These are phyloP conservation scores for Skeletonema potamos DNA, from an alignment of 108 stramenopile genomes.

Conservation along the genomic window DNA sequence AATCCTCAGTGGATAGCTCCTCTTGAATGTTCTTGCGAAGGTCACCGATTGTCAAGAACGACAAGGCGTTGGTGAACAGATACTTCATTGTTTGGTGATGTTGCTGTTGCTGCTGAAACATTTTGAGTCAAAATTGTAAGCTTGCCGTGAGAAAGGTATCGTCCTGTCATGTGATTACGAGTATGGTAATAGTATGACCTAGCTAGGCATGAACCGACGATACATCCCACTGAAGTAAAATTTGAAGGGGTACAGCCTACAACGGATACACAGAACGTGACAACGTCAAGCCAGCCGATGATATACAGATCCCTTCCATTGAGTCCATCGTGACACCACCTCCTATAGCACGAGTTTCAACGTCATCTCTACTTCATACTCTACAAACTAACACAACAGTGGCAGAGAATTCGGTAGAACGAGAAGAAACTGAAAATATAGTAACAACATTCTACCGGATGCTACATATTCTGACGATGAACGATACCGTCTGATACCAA, in stretches of 20 bases:
- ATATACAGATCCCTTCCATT: not conserved
- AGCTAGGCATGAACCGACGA: too few relatives aligned
- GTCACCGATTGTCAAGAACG: not conserved
- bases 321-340: not conserved
- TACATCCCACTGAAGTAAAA: not conserved
- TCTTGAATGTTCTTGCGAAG: not conserved
- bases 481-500: not conserved
- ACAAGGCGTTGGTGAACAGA: not conserved
- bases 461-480: not conserved
- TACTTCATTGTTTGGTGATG: not conserved
- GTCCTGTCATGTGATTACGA: too few relatives aligned
- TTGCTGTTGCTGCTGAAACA: too few relatives aligned
- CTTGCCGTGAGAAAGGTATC: too few relatives aligned
- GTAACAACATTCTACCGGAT: not conserved
- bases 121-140: too few relatives aligned
- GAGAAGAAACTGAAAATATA: not conserved
- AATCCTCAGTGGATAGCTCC: not conserved
- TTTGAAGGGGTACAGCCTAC: not conserved
- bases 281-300: not conserved
- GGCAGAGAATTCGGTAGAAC: not conserved
- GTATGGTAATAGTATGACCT: too few relatives aligned
- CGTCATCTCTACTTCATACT: not conserved
- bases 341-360: not conserved
- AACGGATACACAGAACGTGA: not conserved
- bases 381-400: not conserved